A percentile compares a stretch with the other conserved stretches of the same genome.
phyloP scores from a whole-genome alignment of 2,329 filamentous ascomycete genomes.

The Neopestalotiopsis rosae region DNA sequence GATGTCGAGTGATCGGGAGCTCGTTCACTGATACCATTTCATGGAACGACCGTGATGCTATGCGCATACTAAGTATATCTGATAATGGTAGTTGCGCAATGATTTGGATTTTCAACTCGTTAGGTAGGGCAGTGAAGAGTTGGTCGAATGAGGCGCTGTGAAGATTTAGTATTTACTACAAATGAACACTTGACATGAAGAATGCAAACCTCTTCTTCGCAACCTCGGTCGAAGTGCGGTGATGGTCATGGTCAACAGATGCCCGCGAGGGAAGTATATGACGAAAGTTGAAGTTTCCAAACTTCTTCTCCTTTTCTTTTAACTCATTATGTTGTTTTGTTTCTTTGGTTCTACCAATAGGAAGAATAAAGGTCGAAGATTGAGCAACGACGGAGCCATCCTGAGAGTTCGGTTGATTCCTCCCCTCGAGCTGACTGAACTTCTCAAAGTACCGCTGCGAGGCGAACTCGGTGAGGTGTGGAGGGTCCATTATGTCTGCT shows the following conservation, averaged over 20 bases:
- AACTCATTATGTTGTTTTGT: constrained; percentile 30
- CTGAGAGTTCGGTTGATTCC: constrained; percentile 43
- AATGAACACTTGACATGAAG: neutral
- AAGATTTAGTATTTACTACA: neutral
- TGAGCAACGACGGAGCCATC: constrained; percentile 33
- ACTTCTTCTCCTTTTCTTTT: constrained; percentile 37
- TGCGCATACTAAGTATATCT: constrained; percentile 63
- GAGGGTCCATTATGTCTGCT: constrained; percentile 60
- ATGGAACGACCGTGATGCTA: constrained; percentile 65
- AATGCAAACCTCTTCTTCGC: constrained; percentile 32
- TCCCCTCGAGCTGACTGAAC: constrained; percentile 58
- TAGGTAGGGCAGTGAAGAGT: constrained; percentile 63
- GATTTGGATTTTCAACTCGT: constrained; percentile 68
- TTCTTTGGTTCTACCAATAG: constrained; percentile 42
- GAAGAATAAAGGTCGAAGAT: constrained; percentile 55
- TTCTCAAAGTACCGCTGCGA: constrained; percentile 70
- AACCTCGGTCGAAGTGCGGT: constrained; percentile 31
- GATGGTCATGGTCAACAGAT: constrained; percentile 36
- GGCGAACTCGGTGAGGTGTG: constrained; percentile 70
- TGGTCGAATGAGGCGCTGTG: constrained; percentile 55
- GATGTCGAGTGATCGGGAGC: constrained; percentile 64
- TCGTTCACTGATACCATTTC: constrained; percentile 65
- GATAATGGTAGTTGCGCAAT: constrained; percentile 64
- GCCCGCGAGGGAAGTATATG: constrained; percentile 36
- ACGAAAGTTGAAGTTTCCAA: constrained; percentile 36